phyloP scores from a whole-genome alignment of 2,329 filamentous ascomycete genomes.

The Hymenoscyphus scutula region DNA sequence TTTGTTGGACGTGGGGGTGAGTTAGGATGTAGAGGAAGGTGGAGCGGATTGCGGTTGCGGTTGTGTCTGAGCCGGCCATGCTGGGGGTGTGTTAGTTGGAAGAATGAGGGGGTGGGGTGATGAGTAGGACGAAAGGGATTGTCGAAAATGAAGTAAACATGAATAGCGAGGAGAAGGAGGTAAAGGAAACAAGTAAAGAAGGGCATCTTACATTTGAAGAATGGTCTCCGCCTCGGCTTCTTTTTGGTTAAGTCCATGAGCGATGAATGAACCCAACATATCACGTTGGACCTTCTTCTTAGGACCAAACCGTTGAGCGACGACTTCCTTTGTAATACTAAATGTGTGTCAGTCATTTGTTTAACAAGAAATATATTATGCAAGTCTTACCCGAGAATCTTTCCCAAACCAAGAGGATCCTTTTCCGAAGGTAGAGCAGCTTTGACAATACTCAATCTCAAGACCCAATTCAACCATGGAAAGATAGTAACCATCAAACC shows the following conservation, averaged over 20 bases:
- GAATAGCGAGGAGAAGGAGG: not conserved
- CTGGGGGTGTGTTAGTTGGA: not conserved
- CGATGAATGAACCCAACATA: conserved; percentile 51
- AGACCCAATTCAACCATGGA: conserved; percentile 42
- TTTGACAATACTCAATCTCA: conserved; percentile 44
- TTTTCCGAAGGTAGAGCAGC: conserved; percentile 42
- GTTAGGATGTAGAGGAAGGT: conserved; percentile 45
- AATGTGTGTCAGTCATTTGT: conserved; percentile 10
- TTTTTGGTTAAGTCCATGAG: conserved; percentile 24
- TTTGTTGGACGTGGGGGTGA: not conserved
- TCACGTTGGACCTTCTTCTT: conserved; percentile 45
- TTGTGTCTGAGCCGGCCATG: conserved; percentile 56
- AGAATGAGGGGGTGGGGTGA: not conserved
- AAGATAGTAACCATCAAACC: conserved; percentile 42
- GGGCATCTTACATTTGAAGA: conserved; percentile 56
- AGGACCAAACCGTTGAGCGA: conserved; percentile 45
- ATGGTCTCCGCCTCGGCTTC: conserved; percentile 24
- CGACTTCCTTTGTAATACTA: conserved; percentile 42
- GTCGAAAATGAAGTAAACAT: not conserved
- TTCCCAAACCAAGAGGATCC: conserved; percentile 41
- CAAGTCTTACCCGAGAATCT: conserved; percentile 44
- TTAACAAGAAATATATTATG: no score
- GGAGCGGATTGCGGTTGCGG: conserved; percentile 52
- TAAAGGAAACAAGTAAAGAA: conserved; percentile 35
- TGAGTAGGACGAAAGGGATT: not conserved